Percentiles rank a stretch among this genome's conserved stretches.
These are phyloP conservation scores for Fraxinus floribunda DNA, from an alignment of 305 asterid genomes.

Conservation along the genomic window DNA sequence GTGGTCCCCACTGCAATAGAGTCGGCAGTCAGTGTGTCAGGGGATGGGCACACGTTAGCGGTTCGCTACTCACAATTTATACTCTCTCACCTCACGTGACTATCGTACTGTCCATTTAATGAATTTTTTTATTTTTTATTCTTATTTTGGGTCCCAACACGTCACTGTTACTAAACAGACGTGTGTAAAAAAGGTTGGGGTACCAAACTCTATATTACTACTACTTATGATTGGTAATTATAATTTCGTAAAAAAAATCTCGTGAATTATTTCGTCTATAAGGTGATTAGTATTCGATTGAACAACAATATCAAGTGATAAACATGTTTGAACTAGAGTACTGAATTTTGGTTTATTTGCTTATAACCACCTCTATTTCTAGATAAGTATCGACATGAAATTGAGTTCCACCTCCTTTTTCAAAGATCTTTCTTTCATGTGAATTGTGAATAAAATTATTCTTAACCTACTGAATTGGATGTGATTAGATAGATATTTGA, in stretches of 20 bases:
- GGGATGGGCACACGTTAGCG: conserved; percentile 67
- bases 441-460: too few species aligned
- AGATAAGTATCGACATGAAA: too few species aligned
- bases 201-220: too few species aligned
- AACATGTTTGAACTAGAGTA: neutral
- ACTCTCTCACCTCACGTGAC: conserved; percentile 51
- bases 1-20: conserved; percentile 59
- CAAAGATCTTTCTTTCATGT: too few species aligned
- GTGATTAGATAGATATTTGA: too few species aligned
- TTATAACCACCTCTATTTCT: too few species aligned
- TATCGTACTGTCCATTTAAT: neutral
- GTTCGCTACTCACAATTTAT: conserved; percentile 17
- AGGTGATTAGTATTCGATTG: neutral
- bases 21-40: conserved; percentile 44
- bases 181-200: neutral
- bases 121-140: neutral
- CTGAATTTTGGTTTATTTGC: neutral
- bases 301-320: too few species aligned
- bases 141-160: conserved; percentile 18
- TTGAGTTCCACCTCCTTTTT: too few species aligned
- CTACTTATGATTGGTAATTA: neutral
- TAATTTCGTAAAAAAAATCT: too few species aligned
- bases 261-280: neutral
- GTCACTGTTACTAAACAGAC: conserved; percentile 11
- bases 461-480: too few species aligned